These are phyloP conservation scores for Calonectria ilicicola DNA, from an alignment of 2,329 filamentous ascomycete species.

Conservation along the genomic window DNA sequence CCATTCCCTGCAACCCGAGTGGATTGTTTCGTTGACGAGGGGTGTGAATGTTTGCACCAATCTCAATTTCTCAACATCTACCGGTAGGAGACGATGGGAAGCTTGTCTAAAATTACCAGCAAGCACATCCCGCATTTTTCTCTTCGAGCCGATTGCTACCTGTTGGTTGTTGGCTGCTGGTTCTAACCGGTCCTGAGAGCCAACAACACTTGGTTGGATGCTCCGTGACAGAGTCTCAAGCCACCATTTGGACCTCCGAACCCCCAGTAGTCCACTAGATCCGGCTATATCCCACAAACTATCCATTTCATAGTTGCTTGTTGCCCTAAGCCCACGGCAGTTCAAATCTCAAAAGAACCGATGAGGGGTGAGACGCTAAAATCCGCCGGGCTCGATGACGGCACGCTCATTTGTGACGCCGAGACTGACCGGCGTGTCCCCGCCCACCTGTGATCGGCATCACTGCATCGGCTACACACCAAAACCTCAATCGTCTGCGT, in stretches of 20 bases:
- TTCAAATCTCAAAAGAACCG: constrained; percentile 1
- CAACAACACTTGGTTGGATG: background rate
- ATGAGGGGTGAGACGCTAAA: constrained; percentile 14
- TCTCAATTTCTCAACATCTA: constrained; percentile 11
- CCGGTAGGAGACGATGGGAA: background rate
- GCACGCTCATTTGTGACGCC: background rate
- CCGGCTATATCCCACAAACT: background rate
- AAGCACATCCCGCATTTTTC: background rate
- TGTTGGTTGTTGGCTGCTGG: background rate
- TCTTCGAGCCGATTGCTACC: background rate
- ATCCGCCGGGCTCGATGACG: constrained; percentile 1
- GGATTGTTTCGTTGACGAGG: constrained; percentile 1
- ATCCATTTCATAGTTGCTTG: background rate
- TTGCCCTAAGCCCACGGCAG: background rate
- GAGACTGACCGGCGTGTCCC: background rate
- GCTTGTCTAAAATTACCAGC: background rate
- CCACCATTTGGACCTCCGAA: constrained; percentile 4
- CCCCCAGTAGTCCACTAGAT: constrained; percentile 12
- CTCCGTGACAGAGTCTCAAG: background rate
- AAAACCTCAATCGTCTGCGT: background rate
- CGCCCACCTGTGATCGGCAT: constrained; percentile 21
- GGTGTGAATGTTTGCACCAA: constrained; percentile 5
- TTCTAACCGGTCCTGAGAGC: background rate
- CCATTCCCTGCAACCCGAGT: background rate
- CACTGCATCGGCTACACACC: constrained; percentile 2